Base-by-base conservation (phyloP, 1,284 basidiomycete species). In the Malassezia vespertilionis region DNA sequence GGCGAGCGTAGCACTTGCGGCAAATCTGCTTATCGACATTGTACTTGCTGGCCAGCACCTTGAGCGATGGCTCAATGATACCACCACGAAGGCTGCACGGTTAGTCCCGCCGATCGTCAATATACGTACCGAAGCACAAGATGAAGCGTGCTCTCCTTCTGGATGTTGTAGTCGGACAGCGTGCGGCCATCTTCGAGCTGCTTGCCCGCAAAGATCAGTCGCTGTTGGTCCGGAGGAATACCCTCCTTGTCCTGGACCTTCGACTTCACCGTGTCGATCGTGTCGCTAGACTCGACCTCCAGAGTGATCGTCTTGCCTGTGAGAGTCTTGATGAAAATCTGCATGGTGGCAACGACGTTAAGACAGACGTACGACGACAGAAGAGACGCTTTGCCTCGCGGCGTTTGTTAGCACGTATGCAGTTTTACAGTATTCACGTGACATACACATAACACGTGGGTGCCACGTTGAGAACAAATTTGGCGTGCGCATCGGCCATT, bases 1-100 rank as follows among this genome's bases (percentile, higher is more conserved):
- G 89, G 72, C 93, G 91, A 45, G 91, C 91, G 76, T 97, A 97
- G 79, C 93, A 96, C 76, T 96, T 96, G 75, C 91, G 89, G 82
- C 91, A 97, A 71, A 96, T 71, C 65, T 71, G 93, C 73, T 89
- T 52, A 33, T 58, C 54, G 40, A 72, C 73, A 71, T 74, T 74
- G 70, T 62, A 90, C 76, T 91, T 93, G 72, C 82, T 79, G 53
- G 91, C 91, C 57, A 96, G 81, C 45, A 89, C 87, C 77, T 95
- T 95, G 72, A 97, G 78, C 64, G 91, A 95, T 59, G 91, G 91
- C 78, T 97, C 91, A 65, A 97, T 97, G 77, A 97, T 88, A 58
- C 91, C 91, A 65, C 91, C 89, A 76, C 89, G 86, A 65, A 95
- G 85, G 77, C 84, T 85, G 58, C n/a, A 47, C 15, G 40, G 21